phyloP scores from a whole-genome alignment of 805 yeast genomes.

The Zygoascus ofunaensis region DNA sequence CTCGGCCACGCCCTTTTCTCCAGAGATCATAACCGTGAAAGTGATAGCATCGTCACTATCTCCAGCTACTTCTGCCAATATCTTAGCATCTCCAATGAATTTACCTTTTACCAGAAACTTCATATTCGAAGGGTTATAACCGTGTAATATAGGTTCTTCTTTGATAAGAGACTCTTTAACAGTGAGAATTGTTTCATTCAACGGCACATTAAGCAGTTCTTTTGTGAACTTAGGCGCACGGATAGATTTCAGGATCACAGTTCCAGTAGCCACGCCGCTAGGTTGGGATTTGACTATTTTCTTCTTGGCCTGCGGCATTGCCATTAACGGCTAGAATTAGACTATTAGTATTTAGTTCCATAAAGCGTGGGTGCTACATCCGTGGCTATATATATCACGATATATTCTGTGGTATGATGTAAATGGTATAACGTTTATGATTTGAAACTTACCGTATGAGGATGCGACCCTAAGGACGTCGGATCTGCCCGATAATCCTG shows the following conservation, averaged over 20 bases:
- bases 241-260: constrained; percentile 49
- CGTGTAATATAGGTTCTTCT: constrained; percentile 23
- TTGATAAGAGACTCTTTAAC: constrained; percentile 24
- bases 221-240: constrained; percentile 60
- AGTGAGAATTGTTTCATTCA: constrained; percentile 19
- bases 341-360: not conserved
- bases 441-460: constrained; percentile 5
- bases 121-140: constrained; percentile 23
- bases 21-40: constrained; percentile 37
- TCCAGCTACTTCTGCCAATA: constrained; percentile 26
- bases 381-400: not conserved
- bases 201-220: constrained; percentile 18
- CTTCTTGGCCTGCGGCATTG: constrained; percentile 11
- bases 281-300: constrained; percentile 1
- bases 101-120: constrained; percentile 53
- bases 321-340: constrained; percentile 7
- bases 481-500: constrained; percentile 10
- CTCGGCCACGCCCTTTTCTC: not conserved
- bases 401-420: constrained; percentile 5
- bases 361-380: not conserved
- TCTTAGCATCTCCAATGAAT: constrained; percentile 45
- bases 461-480: constrained; percentile 1
- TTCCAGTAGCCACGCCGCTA: constrained; percentile 4
- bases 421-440: no score
- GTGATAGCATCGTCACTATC: constrained; percentile 26